A percentile compares a stretch with the other conserved stretches of the same genome.
Conservation (phyloP, 2,329 filamentous ascomycete genomes). For the Xylaria sp. region DNA sequence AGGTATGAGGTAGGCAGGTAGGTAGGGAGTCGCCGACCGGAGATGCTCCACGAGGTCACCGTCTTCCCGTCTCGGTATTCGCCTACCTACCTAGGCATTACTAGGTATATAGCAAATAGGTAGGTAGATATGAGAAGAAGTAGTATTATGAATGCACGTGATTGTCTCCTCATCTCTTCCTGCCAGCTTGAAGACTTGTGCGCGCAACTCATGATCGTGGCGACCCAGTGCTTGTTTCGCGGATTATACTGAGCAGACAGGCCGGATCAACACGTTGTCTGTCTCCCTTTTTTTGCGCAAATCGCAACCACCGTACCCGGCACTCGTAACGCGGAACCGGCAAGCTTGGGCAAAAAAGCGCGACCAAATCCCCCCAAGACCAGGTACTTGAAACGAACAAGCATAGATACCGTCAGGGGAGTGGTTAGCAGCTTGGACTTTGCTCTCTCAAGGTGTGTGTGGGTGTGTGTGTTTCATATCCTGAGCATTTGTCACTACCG, state of each 20-base stretch:
- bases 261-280: background rate
- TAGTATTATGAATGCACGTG: background rate
- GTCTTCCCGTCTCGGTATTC: background rate
- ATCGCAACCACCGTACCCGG: constrained; percentile 7
- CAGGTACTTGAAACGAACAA: constrained; percentile 4
- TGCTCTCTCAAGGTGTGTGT: background rate
- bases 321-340: constrained; percentile 6
- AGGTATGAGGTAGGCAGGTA: too few species aligned
- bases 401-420: constrained; percentile 5
- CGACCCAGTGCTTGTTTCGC: background rate
- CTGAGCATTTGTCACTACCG: background rate
- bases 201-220: background rate
- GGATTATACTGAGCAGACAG: constrained; percentile 6
- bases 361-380: constrained; percentile 7
- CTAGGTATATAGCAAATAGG: background rate
- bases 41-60: constrained; percentile 6
- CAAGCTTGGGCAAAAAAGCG: background rate
- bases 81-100: background rate
- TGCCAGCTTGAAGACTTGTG: background rate
- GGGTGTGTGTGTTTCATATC: background rate
- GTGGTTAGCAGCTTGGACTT: constrained; percentile 1
- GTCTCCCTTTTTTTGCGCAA: constrained; percentile 4
- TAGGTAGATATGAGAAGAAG: background rate
- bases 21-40: background rate
- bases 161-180: background rate